Base-by-base conservation (phyloP, 2,329 filamentous ascomycete species). In the Penicillium sp. region DNA sequence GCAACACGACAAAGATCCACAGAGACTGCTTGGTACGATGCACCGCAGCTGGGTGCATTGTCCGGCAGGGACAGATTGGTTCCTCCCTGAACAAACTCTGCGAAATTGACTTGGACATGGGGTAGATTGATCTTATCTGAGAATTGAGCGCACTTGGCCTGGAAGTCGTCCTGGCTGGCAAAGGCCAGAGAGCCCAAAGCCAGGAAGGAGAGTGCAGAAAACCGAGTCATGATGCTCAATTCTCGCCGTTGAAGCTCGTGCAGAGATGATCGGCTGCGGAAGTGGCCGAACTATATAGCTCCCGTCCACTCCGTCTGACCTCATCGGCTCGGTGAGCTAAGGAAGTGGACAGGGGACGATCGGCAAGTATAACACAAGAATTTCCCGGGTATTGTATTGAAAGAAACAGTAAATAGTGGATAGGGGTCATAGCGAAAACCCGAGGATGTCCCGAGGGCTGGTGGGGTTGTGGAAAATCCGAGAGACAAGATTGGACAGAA, bases 1-100 rank as follows among this genome's bases (percentile, higher is more conserved):
- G 75, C 71, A 23, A 81, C 65, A 9, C 78, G 75, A 57, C 79
- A 81, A 5, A 79, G 27, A 51, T 77, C 72, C 1, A 64, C 67
- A 2, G 71, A 59, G 8, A 79, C 73, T 1, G 62, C 29, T 56
- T 80, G 77, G 19, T 53, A 72, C 1, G 67, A 54, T 37, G 66
- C 68, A 16, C 53, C 62, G 51, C 78, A 80, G 19, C 67, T 72
- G 25, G 70, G 60, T 5, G 71, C 68, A 45, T 77, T 75, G 61
- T 77, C 72, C 14, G 69, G 62, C 35, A 79, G 67, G 2, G 67
- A 68, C 16, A 79, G 52, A 25, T 75, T 79, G 0, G 74, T 77
- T 11, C 71, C 70, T 5, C 69, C 71, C 4, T 69, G 50, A 1
- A 79, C 66, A 54, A 72, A 76, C 16, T 75, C 67, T 21, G 56